Evolutionary conservation across 2,329 filamentous ascomycete species (phyloP).

Genomic region (Ceratocystis huliohia): DNA sequence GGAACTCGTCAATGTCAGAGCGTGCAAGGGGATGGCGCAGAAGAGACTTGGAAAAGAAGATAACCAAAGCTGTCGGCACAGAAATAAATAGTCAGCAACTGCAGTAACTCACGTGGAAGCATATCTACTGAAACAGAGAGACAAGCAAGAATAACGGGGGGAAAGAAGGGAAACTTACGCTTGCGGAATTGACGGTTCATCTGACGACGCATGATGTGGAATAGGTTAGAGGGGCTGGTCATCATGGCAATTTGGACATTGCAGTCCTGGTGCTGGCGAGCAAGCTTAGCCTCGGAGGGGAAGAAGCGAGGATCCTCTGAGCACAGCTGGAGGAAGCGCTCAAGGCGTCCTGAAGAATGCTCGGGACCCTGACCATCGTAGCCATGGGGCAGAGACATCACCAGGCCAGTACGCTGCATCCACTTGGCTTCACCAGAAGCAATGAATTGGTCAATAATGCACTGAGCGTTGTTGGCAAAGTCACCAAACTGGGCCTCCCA

Average conservation of each 20-base stretch:
- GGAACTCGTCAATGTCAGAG: constrained; percentile 82
- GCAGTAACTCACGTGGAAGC: neutral
- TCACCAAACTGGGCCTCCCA: constrained; percentile 99
- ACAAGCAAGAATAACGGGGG: constrained; percentile 2
- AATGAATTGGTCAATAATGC: constrained; percentile 97
- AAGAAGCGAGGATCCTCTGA: constrained; percentile 95
- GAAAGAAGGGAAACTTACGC: constrained; percentile 48
- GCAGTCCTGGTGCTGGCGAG: constrained; percentile 97
- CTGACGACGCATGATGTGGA: constrained; percentile 91
- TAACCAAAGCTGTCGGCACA: constrained; percentile 55
- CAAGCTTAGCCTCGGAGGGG: constrained; percentile 75
- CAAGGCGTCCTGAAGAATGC: constrained; percentile 93
- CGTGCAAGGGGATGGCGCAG: constrained; percentile 88
- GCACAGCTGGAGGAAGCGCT: constrained; percentile 91
- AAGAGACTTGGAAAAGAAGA: constrained; percentile 97
- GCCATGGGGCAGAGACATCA: constrained; percentile 92
- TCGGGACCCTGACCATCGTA: constrained; percentile 98
- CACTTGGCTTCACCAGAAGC: constrained; percentile 96
- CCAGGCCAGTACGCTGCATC: constrained; percentile 93
- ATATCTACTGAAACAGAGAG: neutral
- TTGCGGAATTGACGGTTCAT: constrained; percentile 99
- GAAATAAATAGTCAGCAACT: constrained; percentile 23
- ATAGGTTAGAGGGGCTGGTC: constrained; percentile 90
- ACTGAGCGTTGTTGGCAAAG: constrained; percentile 98
- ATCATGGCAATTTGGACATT: constrained; percentile 98